A percentile compares a stretch with the other conserved stretches of the same genome.
Evolutionary conservation across 768 basidiomycete genomes (phyloP).

Genomic region (Pleurotus platypus): DNA sequence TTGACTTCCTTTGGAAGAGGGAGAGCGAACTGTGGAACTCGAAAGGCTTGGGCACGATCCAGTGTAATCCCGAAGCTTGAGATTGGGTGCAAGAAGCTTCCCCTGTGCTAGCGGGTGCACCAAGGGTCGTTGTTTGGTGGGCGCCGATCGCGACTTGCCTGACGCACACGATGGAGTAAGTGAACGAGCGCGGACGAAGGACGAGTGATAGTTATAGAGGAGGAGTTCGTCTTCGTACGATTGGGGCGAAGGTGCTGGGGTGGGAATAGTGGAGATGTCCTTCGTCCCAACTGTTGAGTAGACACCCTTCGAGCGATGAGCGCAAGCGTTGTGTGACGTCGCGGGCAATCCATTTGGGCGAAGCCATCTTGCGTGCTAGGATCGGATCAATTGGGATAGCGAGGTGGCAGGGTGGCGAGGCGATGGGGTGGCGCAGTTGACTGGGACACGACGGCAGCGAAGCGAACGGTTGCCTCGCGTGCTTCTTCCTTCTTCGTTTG

Average conservation of each 20-base stretch:
- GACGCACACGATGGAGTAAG: not conserved
- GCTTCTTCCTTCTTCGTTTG: too few species aligned
- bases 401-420: too few species aligned
- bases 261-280: slow-evolving; percentile 12
- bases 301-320: slow-evolving; percentile 46
- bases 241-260: slow-evolving; percentile 10
- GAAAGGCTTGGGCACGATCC: slow-evolving; percentile 34
- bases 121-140: slow-evolving; percentile 48
- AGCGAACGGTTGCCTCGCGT: too few species aligned
- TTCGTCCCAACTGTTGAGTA: slow-evolving; percentile 41
- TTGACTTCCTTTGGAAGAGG: slow-evolving; percentile 17
- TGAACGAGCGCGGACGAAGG: slow-evolving; percentile 30
- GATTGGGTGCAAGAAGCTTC: slow-evolving; percentile 49
- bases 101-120: slow-evolving; percentile 60
- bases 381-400: too few species aligned
- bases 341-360: too few species aligned
- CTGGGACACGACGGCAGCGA: too few species aligned
- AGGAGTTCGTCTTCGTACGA: slow-evolving; percentile 39
- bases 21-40: slow-evolving; percentile 25
- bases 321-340: slow-evolving; percentile 37
- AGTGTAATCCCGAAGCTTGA: slow-evolving; percentile 35
- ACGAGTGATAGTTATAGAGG: slow-evolving; percentile 51
- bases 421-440: too few species aligned
- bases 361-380: too few species aligned
- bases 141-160: slow-evolving; percentile 4